phyloP scores from a whole-genome alignment of 306 rosid species.

The Corylus heterophylla region DNA sequence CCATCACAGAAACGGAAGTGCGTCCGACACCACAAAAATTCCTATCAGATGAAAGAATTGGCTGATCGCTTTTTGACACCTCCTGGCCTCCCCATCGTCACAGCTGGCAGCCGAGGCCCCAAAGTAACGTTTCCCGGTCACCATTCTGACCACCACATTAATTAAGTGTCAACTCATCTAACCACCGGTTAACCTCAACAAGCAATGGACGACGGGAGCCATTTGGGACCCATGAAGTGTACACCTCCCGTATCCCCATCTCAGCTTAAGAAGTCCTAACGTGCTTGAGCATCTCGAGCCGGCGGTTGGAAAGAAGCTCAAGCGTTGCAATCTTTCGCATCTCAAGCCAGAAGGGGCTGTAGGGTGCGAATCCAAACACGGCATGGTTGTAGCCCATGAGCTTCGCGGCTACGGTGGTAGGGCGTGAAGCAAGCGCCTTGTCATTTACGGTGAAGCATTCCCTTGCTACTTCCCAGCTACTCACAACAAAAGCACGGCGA shows the following conservation, averaged over 20 bases:
- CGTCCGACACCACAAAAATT: conserved; percentile 43
- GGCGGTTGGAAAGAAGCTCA: conserved; percentile 52
- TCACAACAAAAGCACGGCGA: conserved; percentile 46
- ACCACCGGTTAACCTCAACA: conserved; percentile 42
- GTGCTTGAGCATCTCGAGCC: conserved; percentile 51
- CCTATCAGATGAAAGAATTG: conserved; percentile 52
- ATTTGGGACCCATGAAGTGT: conserved; percentile 26
- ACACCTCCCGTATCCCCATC: conserved; percentile 26
- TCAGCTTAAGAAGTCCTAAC: conserved; percentile 41
- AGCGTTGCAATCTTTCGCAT: conserved; percentile 50
- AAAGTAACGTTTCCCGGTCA: conserved; percentile 52
- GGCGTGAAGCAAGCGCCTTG: conserved; percentile 55
- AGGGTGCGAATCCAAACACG: conserved; percentile 46
- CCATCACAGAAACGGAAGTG: conserved; percentile 42
- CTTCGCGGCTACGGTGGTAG: conserved; percentile 43
- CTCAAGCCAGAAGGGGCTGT: conserved; percentile 51
- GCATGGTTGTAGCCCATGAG: conserved; percentile 57
- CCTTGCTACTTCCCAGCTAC: conserved; percentile 54
- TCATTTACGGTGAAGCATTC: conserved; percentile 64
- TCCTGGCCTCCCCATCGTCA: conserved; percentile 31
- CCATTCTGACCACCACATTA: conserved; percentile 57
- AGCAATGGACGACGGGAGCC: background rate
- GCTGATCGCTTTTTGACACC: conserved; percentile 45
- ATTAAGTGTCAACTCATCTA: conserved; percentile 47
- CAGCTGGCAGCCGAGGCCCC: conserved; percentile 31